phyloP scores from a whole-genome alignment of 73 alveolate species.

The Stentor coeruleus region DNA sequence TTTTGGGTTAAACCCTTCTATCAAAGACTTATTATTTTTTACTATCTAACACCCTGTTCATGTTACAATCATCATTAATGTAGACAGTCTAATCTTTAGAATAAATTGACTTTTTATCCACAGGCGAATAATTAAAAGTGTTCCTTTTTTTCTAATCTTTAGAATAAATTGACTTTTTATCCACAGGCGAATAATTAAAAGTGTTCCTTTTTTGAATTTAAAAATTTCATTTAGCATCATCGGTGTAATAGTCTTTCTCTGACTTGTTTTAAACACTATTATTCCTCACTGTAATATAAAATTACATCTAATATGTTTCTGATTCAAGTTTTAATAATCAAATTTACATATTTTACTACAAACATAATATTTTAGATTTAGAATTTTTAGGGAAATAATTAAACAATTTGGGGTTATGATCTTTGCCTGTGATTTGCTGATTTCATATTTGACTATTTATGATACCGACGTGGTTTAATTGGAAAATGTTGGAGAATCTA shows the following conservation, averaged over 20 bases:
- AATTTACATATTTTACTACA: background rate
- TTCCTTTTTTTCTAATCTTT: background rate
- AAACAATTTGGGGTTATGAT: background rate
- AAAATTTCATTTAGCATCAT: background rate
- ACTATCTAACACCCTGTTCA: too few relatives aligned
- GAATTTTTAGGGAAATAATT: background rate
- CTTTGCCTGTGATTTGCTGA: slow-evolving; percentile 5
- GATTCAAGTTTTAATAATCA: background rate
- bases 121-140: too few relatives aligned
- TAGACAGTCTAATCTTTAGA: too few relatives aligned
- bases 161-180: background rate
- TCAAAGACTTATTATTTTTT: too few relatives aligned
- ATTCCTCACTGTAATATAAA: background rate
- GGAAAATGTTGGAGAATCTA: slow-evolving; percentile 15
- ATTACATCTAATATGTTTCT: background rate
- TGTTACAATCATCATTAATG: too few relatives aligned
- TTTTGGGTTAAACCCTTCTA: too few relatives aligned
- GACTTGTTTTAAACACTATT: background rate
- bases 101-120: too few relatives aligned
- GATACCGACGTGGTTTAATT: background rate
- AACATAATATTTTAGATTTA: background rate
- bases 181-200: background rate
- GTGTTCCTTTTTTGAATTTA: background rate
- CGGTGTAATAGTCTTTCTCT: background rate
- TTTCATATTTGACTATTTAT: background rate